A percentile compares a stretch with the other conserved stretches of the same genome.
Evolutionary conservation across 108 stramenopile genomes (phyloP).

Genomic region (Pseudonitzschia multistriata): DNA sequence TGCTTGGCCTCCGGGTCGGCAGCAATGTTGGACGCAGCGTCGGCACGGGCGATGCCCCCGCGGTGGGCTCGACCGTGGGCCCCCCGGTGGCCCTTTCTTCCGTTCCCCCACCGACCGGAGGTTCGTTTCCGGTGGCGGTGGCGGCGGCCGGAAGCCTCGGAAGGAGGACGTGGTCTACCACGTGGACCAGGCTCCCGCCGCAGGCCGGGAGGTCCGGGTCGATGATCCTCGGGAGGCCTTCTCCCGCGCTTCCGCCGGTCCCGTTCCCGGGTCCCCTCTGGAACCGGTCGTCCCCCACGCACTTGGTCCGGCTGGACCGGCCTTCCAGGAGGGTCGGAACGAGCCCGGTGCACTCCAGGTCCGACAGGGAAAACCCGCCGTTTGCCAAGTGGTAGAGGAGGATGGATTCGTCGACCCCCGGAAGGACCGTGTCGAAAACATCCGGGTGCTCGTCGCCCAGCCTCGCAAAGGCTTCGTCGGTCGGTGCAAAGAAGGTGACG

Average conservation of each 20-base stretch:
- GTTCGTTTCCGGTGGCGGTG: background rate
- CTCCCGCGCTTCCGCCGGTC: background rate
- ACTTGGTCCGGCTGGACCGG: background rate
- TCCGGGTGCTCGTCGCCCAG: background rate
- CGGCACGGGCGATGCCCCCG: no score
- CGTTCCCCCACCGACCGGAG: no score
- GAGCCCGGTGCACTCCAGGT: background rate
- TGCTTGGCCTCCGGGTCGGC: no score
- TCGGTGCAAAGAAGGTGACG: background rate
- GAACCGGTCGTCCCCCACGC: background rate
- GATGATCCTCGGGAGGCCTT: background rate
- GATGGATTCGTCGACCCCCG: background rate
- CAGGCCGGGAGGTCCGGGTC: background rate
- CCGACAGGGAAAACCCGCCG: background rate
- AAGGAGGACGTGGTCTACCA: background rate
- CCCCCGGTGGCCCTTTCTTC: no score
- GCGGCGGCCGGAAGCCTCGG: background rate
- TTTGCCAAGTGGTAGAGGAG: background rate
- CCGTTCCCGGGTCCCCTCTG: background rate
- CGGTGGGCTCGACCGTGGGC: no score
- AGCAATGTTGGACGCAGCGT: no score
- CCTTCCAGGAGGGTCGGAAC: background rate
- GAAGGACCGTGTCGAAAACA: background rate
- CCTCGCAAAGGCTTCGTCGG: background rate
- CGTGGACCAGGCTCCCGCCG: background rate